These are phyloP conservation scores for Achlya hypogyna DNA, from an alignment of 352 stramenopile species.

Conservation along the genomic window DNA sequence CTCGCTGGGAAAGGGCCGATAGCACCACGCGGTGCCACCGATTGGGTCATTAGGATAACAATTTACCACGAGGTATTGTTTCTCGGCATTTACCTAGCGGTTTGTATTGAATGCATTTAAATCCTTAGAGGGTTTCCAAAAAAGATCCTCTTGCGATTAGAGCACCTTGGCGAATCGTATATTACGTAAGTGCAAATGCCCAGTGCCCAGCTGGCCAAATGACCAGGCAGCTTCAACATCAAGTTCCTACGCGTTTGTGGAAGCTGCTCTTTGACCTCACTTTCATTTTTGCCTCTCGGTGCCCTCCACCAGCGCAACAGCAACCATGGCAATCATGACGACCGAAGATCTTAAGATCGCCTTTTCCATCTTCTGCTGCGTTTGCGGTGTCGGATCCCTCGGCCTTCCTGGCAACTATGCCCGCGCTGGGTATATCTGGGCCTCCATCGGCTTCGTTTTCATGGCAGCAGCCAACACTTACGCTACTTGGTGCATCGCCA, in stretches of 20 bases:
- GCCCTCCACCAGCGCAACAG: not conserved
- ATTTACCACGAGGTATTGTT: too few relatives aligned
- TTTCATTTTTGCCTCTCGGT: not conserved
- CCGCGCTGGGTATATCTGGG: conserved; percentile 8
- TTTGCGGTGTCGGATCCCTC: conserved; percentile 42
- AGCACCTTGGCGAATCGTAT: too few relatives aligned
- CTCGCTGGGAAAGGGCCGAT: too few relatives aligned
- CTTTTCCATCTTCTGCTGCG: conserved; percentile 21
- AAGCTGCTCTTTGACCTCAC: not conserved
- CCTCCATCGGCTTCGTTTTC: conserved; percentile 7
- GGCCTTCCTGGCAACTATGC: conserved; percentile 61
- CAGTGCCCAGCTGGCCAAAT: too few relatives aligned
- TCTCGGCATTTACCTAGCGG: too few relatives aligned
- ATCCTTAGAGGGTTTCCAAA: too few relatives aligned
- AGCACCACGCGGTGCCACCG: too few relatives aligned
- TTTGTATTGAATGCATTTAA: too few relatives aligned
- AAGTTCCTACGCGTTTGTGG: not conserved
- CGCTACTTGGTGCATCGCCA: conserved; percentile 25
- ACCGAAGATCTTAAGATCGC: conserved; percentile 19
- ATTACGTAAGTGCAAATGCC: too few relatives aligned
- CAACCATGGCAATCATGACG: conserved; percentile 11
- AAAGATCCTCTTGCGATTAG: not conserved
- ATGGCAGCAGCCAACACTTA: conserved; percentile 20
- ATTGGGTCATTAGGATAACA: too few relatives aligned
- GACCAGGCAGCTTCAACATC: not conserved